Conservation (phyloP, 257 asterid species). For the Perilla frutescens region DNA sequence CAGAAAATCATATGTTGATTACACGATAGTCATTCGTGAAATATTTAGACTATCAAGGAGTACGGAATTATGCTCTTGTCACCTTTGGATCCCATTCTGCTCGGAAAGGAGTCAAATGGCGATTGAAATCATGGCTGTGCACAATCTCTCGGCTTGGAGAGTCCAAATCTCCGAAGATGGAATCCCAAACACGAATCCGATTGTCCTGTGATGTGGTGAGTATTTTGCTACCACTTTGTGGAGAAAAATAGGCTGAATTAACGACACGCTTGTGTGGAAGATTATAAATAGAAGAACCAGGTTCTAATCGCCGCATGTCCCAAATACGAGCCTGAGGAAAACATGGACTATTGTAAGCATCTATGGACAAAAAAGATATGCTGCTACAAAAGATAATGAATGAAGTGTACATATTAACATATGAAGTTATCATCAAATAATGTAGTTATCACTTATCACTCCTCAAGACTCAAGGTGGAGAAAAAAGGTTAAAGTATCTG, state of each 20-base stretch:
- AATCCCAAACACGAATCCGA: slow-evolving; percentile 92
- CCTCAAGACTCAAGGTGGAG: not conserved
- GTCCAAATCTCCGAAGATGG: slow-evolving; percentile 86
- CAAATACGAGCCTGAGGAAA: slow-evolving; percentile 87
- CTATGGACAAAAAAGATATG: slow-evolving; percentile 1
- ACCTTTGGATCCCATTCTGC: slow-evolving; percentile 99
- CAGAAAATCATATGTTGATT: slow-evolving; percentile 8
- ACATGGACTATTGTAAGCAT: slow-evolving; percentile 25
- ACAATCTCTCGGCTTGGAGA: slow-evolving; percentile 94
- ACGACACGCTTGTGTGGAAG: slow-evolving; percentile 92
- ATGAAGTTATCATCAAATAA: not conserved
- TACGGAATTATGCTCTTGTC: slow-evolving; percentile 7
- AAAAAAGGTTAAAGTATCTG: not conserved
- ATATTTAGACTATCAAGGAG: slow-evolving; percentile 16
- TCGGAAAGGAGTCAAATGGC: slow-evolving; percentile 88
- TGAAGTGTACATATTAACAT: not conserved
- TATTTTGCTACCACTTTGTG: slow-evolving; percentile 88
- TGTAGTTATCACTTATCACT: not conserved
- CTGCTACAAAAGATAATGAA: not conserved
- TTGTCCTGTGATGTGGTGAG: slow-evolving; percentile 96
- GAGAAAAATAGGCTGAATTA: slow-evolving; percentile 95
- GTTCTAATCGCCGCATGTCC: slow-evolving; percentile 84
- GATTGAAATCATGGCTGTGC: slow-evolving; percentile 93
- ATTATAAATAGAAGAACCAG: slow-evolving; percentile 73
- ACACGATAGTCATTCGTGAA: not conserved